Conservation (phyloP, 805 yeast genomes). For the Cyberlindnera petersonii region DNA sequence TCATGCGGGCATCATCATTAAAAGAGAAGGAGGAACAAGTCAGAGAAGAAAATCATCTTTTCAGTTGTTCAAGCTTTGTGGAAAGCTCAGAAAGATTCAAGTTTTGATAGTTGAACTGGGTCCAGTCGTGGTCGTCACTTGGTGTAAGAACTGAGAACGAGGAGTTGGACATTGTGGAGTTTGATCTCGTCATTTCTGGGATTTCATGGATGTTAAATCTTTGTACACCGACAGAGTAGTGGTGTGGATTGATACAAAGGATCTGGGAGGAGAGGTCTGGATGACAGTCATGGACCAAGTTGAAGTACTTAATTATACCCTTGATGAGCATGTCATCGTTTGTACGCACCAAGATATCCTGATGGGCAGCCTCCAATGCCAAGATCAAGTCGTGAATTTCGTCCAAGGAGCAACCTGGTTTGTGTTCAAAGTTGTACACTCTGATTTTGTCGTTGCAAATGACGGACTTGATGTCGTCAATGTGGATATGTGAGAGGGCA, state of each 20-base stretch:
- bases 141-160: constrained; percentile 13
- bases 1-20: too few relatives aligned
- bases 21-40: too few relatives aligned
- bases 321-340: constrained; percentile 20
- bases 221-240: constrained; percentile 22
- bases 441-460: neutral
- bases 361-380: constrained; percentile 16
- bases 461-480: constrained; percentile 7
- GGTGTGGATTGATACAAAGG: constrained; percentile 23
- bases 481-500: constrained; percentile 10
- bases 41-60: constrained; percentile 1
- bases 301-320: constrained; percentile 24
- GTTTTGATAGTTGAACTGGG: constrained; percentile 16
- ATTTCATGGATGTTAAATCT: constrained; percentile 18
- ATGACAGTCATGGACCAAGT: constrained; percentile 13
- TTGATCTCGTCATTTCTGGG: constrained; percentile 25
- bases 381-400: constrained; percentile 23
- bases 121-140: constrained; percentile 15
- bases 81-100: constrained; percentile 22
- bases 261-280: constrained; percentile 17
- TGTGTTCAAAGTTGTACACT: constrained; percentile 3
- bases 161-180: constrained; percentile 16
- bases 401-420: constrained; percentile 12
- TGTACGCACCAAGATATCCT: constrained; percentile 21
- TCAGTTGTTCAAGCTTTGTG: constrained; percentile 17